These are phyloP conservation scores for Penicillium psychrosexuale DNA, from an alignment of 2,329 filamentous ascomycete species.

Conservation along the genomic window DNA sequence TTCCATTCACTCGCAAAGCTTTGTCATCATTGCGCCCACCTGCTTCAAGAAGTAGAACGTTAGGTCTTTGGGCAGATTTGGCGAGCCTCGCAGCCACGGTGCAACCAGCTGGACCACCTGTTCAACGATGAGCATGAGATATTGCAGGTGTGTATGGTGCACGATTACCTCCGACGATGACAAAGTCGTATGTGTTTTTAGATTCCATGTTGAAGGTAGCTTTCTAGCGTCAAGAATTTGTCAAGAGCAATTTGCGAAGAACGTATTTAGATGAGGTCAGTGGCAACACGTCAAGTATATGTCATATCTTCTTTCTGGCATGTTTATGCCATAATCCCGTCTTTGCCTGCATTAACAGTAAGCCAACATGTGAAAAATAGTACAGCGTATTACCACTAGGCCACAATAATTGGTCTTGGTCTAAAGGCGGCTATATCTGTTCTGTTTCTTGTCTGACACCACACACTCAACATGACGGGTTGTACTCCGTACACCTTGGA, in stretches of 20 bases:
- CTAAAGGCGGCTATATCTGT: too few relatives aligned
- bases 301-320: background rate
- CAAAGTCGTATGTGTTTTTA: constrained; percentile 12
- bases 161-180: constrained; percentile 20
- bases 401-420: too few relatives aligned
- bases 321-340: background rate
- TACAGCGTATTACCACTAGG: too few relatives aligned
- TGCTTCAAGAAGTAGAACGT: constrained; percentile 60
- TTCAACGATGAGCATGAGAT: background rate
- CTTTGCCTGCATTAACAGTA: background rate
- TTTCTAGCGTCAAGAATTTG: background rate
- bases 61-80: constrained; percentile 46
- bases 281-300: too few relatives aligned
- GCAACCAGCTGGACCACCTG: constrained; percentile 60
- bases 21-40: constrained; percentile 52
- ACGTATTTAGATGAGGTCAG: too few relatives aligned
- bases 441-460: too few relatives aligned
- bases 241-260: background rate
- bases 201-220: background rate
- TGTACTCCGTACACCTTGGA: background rate
- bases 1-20: constrained; percentile 50
- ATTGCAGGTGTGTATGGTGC: background rate
- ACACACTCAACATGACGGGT: background rate
- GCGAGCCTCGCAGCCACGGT: constrained; percentile 55
- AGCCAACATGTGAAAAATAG: background rate